Conservation (phyloP, 495 filamentous ascomycete species). For the Xanthoparmelia taractica region DNA sequence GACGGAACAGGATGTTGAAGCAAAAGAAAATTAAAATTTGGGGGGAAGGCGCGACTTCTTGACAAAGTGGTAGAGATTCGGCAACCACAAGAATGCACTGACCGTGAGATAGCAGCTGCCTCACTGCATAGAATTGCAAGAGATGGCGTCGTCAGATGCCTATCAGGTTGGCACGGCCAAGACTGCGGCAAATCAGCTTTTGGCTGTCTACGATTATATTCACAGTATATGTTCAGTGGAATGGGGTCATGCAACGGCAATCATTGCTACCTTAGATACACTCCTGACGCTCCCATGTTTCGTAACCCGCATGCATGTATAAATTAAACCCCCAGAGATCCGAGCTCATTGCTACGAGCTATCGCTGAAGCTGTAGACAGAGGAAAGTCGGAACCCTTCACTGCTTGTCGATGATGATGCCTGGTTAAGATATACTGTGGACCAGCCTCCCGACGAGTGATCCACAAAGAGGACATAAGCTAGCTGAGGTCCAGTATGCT, state of each 20-base stretch:
- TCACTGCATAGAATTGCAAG: neutral
- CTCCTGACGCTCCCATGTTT: conserved; percentile 16
- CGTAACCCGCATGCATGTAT: conserved; percentile 10
- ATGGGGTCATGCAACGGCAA: conserved; percentile 16
- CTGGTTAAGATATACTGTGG: conserved; percentile 12
- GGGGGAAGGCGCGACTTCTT: neutral
- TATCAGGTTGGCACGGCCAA: neutral
- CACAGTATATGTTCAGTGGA: neutral
- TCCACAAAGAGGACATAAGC: conserved; percentile 4
- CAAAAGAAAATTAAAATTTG: neutral
- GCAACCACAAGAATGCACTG: neutral
- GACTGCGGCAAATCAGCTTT: neutral
- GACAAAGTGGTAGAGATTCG: neutral
- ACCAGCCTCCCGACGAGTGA: conserved; percentile 7
- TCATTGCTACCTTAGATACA: conserved; percentile 21
- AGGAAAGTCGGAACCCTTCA: conserved; percentile 10
- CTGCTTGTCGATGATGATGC: conserved; percentile 15
- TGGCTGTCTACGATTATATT: neutral
- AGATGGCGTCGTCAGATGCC: neutral
- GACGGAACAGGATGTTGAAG: neutral
- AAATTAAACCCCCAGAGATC: conserved; percentile 6
- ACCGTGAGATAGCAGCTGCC: neutral
- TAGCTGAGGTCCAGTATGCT: neutral
- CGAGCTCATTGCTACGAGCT: conserved; percentile 13
- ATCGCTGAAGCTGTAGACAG: conserved; percentile 11